phyloP scores from a whole-genome alignment of 306 rosid genomes.

The Lathyrus tuberosus region DNA sequence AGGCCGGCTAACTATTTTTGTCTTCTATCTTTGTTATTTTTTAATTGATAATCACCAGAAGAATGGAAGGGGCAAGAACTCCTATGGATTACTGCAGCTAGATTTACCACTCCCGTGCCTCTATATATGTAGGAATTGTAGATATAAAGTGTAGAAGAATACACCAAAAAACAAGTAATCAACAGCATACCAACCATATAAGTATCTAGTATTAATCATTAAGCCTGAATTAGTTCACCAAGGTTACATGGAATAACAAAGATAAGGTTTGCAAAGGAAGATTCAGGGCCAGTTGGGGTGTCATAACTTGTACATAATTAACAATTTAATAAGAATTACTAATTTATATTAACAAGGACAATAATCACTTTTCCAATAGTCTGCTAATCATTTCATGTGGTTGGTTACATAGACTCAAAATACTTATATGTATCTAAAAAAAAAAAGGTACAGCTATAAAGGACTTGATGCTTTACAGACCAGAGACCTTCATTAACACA shows the following conservation, averaged over 20 bases:
- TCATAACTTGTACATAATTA: background rate
- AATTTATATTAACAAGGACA: conserved; percentile 20
- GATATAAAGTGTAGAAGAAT: background rate
- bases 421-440: background rate
- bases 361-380: background rate
- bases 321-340: background rate
- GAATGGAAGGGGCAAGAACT: background rate
- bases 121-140: background rate
- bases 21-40: background rate
- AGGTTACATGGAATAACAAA: background rate
- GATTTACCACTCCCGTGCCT: background rate
- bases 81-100: background rate
- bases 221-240: background rate
- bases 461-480: background rate
- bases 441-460: conserved; percentile 10
- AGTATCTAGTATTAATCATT: background rate
- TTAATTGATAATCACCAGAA: background rate
- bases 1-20: background rate
- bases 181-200: conserved; percentile 17
- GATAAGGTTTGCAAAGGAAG: background rate
- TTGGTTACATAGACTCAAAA: background rate
- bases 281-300: conserved; percentile 16
- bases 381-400: background rate
- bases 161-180: conserved; percentile 19
- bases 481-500: conserved; percentile 3